Percentiles rank a stretch among this genome's conserved stretches.
These are phyloP conservation scores for Russula lepida DNA, from an alignment of 768 basidiomycete genomes.

Conservation along the genomic window DNA sequence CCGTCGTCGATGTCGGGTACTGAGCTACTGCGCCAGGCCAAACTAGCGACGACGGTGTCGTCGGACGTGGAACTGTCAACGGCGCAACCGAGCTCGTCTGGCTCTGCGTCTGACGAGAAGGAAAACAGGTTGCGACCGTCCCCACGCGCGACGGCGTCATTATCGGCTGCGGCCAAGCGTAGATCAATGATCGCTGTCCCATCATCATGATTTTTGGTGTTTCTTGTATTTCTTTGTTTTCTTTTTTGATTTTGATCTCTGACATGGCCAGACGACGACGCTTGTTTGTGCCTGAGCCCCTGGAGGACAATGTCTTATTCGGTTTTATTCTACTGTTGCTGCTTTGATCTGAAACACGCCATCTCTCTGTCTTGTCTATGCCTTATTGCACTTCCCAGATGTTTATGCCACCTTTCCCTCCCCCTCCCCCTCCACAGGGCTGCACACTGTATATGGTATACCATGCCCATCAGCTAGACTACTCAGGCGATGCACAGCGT, in stretches of 20 bases:
- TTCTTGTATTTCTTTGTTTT: neutral
- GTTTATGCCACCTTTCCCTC: neutral
- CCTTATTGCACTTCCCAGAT: neutral
- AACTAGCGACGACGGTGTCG: neutral
- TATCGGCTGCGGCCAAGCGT: conserved; percentile 12
- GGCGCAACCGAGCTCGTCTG: neutral
- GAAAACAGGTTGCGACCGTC: conserved; percentile 13
- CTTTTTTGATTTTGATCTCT: neutral
- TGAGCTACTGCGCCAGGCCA: conserved; percentile 13
- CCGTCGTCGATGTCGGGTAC: conserved; percentile 17
- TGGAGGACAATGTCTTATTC: neutral
- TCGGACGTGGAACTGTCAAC: conserved; percentile 11
- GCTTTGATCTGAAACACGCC: neutral
- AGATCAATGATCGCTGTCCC: conserved; percentile 14
- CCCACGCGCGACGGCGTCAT: neutral
- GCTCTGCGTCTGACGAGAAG: conserved; percentile 12
- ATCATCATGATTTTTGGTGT: conserved; percentile 1
- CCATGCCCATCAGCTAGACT: neutral
- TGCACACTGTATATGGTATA: too few species aligned
- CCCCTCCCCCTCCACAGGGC: neutral
- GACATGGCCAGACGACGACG: neutral
- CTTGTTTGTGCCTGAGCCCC: neutral
- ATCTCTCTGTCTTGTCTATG: neutral
- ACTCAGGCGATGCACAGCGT: neutral
- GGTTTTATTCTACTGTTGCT: neutral